Evolutionary conservation across 495 filamentous ascomycete species (phyloP).

Genomic region (Terfezia claveryi): DNA sequence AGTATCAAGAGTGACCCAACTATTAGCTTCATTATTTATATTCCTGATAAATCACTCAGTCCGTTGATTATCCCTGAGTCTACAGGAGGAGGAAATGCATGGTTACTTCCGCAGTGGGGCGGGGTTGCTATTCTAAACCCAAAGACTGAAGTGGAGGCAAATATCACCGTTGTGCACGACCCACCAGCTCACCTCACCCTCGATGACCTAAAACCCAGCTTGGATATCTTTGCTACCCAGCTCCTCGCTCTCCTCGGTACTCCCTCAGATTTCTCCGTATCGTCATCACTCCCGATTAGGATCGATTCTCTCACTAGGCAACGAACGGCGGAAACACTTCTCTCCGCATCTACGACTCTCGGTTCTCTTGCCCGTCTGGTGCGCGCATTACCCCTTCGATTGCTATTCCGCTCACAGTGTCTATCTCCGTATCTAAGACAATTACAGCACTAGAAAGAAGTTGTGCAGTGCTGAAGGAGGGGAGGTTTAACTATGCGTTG

Average conservation of each 20-base stretch:
- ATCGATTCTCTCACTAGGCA: conserved; percentile 65
- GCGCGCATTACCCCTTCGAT: conserved; percentile 68
- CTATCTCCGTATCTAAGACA: conserved; percentile 61
- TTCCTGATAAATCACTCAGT: conserved; percentile 36
- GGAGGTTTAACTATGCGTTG: conserved; percentile 39
- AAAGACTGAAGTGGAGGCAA: conserved; percentile 15
- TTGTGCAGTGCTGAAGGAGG: conserved; percentile 48
- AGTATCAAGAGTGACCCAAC: conserved; percentile 85
- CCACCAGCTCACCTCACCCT: conserved; percentile 25
- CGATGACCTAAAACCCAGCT: conserved; percentile 47
- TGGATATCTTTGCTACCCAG: conserved; percentile 80
- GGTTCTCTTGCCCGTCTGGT: conserved; percentile 79
- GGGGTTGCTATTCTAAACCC: conserved; percentile 65
- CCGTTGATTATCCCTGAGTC: conserved; percentile 46
- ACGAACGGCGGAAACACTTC: conserved; percentile 61
- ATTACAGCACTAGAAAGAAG: conserved; percentile 51
- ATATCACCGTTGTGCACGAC: conserved; percentile 8
- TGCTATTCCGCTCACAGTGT: conserved; percentile 68
- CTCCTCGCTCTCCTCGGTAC: conserved; percentile 74
- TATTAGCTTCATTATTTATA: conserved; percentile 83
- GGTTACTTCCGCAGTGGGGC: conserved; percentile 94
- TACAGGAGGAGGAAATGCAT: conserved; percentile 45
- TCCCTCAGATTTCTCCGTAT: conserved; percentile 53
- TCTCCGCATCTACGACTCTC: conserved; percentile 81
- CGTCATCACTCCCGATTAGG: conserved; percentile 58